Percentiles rank a stretch among this genome's conserved stretches.
These are phyloP conservation scores for Erythrobasidium hasegawianum DNA, from an alignment of 1,284 basidiomycete species.

Conservation along the genomic window DNA sequence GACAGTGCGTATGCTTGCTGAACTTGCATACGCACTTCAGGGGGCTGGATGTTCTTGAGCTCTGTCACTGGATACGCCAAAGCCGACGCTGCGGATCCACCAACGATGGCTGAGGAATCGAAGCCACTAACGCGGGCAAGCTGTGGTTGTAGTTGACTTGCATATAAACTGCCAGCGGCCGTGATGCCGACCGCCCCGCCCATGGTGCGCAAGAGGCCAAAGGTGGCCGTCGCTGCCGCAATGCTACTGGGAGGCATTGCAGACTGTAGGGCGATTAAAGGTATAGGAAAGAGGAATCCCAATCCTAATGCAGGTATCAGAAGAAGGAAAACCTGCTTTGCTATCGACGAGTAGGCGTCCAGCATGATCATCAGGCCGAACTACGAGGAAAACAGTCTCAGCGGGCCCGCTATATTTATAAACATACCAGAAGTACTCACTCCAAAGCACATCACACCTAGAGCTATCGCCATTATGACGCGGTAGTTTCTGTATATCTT, in stretches of 20 bases:
- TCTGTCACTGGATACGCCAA: constrained; percentile 41
- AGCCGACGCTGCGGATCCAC: constrained; percentile 36
- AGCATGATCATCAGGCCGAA: constrained; percentile 46
- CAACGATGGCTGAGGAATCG: constrained; percentile 33
- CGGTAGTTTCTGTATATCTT: constrained; percentile 58
- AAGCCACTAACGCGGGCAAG: constrained; percentile 40
- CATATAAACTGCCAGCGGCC: constrained; percentile 52
- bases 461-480: constrained; percentile 59
- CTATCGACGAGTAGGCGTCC: constrained; percentile 39
- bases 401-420: no score
- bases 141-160: constrained; percentile 37
- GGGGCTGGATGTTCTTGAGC: constrained; percentile 49
- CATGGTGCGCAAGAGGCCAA: constrained; percentile 67
- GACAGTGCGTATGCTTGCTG: constrained; percentile 67
- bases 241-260: constrained; percentile 77
- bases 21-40: constrained; percentile 52
- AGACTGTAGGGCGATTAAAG: constrained; percentile 57
- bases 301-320: constrained; percentile 39
- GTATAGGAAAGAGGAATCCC: constrained; percentile 42
- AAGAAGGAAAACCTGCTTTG: constrained; percentile 39
- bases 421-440: background rate
- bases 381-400: constrained; percentile 40
- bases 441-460: constrained; percentile 32
- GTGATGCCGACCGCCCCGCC: constrained; percentile 72
- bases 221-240: constrained; percentile 68